A percentile compares a stretch with the other conserved stretches of the same genome.
Conservation (phyloP, 257 asterid species). For the Voacanga thouarsii region DNA sequence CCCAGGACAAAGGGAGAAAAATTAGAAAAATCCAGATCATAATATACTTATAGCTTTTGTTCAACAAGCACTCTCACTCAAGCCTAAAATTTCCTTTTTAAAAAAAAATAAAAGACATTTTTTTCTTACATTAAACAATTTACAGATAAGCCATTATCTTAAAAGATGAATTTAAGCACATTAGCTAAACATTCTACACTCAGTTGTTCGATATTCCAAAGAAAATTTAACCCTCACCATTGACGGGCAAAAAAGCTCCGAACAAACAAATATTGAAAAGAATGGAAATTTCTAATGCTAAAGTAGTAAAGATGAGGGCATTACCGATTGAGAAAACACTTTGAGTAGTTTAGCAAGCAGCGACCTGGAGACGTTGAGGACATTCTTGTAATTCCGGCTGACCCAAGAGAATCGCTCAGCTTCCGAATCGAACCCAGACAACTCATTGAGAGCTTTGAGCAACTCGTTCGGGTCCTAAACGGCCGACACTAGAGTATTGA, state of each 20-base stretch:
- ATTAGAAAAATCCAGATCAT: neutral
- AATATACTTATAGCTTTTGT: neutral
- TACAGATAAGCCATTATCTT: neutral
- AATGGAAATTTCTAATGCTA: neutral
- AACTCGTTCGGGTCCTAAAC: constrained; percentile 58
- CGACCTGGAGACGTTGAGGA: constrained; percentile 44
- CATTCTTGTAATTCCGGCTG: constrained; percentile 45
- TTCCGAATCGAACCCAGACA: constrained; percentile 44
- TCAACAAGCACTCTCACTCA: neutral
- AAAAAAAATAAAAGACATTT: neutral
- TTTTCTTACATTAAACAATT: neutral
- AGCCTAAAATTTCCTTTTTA: neutral
- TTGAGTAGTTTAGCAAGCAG: constrained; percentile 45
- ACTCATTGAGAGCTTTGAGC: constrained; percentile 36
- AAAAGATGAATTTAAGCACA: neutral
- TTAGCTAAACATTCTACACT: neutral
- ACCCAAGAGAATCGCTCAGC: constrained; percentile 62
- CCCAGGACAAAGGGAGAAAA: neutral
- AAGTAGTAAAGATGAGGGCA: constrained; percentile 5
- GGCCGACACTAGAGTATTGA: constrained; percentile 34
- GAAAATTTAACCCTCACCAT: neutral
- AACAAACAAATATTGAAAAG: neutral
- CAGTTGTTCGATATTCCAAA: neutral
- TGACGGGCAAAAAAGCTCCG: neutral
- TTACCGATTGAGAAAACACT: constrained; percentile 52